Evolutionary conservation across 805 yeast genomes (phyloP).

Genomic region (Danielia oregonensis): DNA sequence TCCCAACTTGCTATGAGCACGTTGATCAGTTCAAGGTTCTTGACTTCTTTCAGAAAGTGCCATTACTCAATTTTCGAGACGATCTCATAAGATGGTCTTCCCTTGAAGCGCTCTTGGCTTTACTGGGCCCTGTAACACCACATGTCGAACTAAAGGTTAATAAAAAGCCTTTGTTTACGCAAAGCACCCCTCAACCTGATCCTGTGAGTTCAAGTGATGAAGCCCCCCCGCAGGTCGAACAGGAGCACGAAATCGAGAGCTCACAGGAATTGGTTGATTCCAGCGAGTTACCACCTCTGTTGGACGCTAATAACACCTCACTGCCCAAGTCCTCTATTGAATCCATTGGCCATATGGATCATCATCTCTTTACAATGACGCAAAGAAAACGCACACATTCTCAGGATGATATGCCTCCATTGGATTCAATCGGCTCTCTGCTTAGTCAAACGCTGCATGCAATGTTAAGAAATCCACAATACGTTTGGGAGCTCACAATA

Average conservation of each 20-base stretch:
- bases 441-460: slow-evolving; percentile 8
- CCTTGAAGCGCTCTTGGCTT: slow-evolving; percentile 9
- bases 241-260: not conserved
- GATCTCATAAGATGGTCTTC: slow-evolving; percentile 22
- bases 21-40: slow-evolving; percentile 21
- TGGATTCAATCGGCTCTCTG: slow-evolving; percentile 1
- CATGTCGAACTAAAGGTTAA: no score
- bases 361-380: slow-evolving; percentile 2
- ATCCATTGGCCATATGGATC: not conserved
- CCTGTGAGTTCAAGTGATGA: not conserved
- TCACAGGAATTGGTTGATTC: no score
- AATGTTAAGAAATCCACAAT: slow-evolving; percentile 6
- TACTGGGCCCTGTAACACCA: not conserved
- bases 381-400: not conserved
- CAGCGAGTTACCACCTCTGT: no score
- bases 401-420: not conserved
- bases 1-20: slow-evolving; percentile 28
- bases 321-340: not conserved
- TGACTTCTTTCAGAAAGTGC: slow-evolving; percentile 10
- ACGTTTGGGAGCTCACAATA: slow-evolving; percentile 19
- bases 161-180: not conserved
- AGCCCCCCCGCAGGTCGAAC: not conserved
- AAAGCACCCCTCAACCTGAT: no score
- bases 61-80: slow-evolving; percentile 15
- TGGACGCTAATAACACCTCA: no score